These are phyloP conservation scores for Neofusicoccum laricinum DNA, from an alignment of 2,329 filamentous ascomycete genomes.

Conservation along the genomic window DNA sequence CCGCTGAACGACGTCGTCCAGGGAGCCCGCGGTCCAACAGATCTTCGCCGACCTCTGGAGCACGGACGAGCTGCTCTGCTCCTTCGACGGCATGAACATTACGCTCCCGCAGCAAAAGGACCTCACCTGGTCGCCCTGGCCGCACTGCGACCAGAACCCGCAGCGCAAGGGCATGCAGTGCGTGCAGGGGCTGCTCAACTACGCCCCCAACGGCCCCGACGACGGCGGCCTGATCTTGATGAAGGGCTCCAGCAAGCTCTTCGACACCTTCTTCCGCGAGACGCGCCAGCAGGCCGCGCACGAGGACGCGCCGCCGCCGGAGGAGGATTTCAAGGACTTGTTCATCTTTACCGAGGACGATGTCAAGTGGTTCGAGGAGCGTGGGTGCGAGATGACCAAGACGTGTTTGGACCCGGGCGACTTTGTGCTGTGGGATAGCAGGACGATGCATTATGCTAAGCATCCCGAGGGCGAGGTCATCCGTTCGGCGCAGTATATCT, in stretches of 20 bases:
- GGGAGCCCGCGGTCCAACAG: slow-evolving; percentile 40
- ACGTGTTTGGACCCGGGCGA: slow-evolving; percentile 42
- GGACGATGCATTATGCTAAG: slow-evolving; percentile 45
- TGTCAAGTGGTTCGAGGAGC: slow-evolving; percentile 42
- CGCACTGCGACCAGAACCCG: slow-evolving; percentile 45
- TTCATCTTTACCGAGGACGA: slow-evolving; percentile 45
- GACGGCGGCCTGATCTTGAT: slow-evolving; percentile 50
- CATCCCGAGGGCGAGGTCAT: slow-evolving; percentile 34
- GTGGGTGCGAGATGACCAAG: slow-evolving; percentile 40
- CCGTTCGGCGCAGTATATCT: slow-evolving; percentile 11
- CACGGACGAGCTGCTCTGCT: slow-evolving; percentile 29
- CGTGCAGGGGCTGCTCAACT: slow-evolving; percentile 47
- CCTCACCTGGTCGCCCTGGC: slow-evolving; percentile 43
- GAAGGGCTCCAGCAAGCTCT: slow-evolving; percentile 35
- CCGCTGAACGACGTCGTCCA: neutral
- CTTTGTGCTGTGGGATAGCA: slow-evolving; percentile 46
- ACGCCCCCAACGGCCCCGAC: slow-evolving; percentile 43
- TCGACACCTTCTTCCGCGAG: slow-evolving; percentile 27
- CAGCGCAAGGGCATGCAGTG: slow-evolving; percentile 41
- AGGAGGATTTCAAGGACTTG: slow-evolving; percentile 31
- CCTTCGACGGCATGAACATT: slow-evolving; percentile 41
- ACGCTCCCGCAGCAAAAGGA: slow-evolving; percentile 41
- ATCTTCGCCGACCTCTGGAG: slow-evolving; percentile 44
- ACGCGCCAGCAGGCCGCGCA: slow-evolving; percentile 27
- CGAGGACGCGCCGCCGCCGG: slow-evolving; percentile 24